Evolutionary conservation across 2,329 filamentous ascomycete genomes (phyloP).

Genomic region (Pseudocercospora pini-densiflorae): DNA sequence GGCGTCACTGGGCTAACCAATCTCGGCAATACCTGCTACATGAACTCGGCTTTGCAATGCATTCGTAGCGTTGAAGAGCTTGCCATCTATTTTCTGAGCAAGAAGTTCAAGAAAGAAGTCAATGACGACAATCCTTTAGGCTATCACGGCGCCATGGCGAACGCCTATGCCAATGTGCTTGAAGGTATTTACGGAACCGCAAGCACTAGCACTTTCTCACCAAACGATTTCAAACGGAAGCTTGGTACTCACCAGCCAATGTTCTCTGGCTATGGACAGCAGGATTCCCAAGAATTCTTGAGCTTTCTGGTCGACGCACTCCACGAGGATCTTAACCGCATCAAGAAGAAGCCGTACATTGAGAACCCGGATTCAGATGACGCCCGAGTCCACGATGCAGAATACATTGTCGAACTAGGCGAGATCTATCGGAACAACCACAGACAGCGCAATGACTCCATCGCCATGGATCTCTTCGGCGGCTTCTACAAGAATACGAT

Average conservation of each 20-base stretch:
- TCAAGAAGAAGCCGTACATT: slow-evolving; percentile 95
- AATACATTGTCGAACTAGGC: slow-evolving; percentile 81
- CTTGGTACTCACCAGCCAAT: slow-evolving; percentile 81
- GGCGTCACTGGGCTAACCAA: slow-evolving; percentile 87
- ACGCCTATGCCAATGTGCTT: slow-evolving; percentile 76
- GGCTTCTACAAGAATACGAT: slow-evolving; percentile 99
- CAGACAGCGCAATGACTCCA: slow-evolving; percentile 88
- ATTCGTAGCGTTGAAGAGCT: slow-evolving; percentile 92
- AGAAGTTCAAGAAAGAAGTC: slow-evolving; percentile 76
- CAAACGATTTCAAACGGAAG: slow-evolving; percentile 78
- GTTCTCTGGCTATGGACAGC: slow-evolving; percentile 93
- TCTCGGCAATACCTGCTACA: slow-evolving; percentile 97
- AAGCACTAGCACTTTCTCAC: slow-evolving; percentile 70
- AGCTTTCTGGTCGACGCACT: slow-evolving; percentile 93
- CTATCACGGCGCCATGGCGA: slow-evolving; percentile 85
- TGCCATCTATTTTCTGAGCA: slow-evolving; percentile 82
- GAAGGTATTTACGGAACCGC: slow-evolving; percentile 76
- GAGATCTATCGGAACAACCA: slow-evolving; percentile 91
- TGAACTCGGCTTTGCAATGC: slow-evolving; percentile 97
- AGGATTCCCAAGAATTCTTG: slow-evolving; percentile 96
- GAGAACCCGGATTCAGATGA: slow-evolving; percentile 98
- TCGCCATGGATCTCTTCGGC: slow-evolving; percentile 93
- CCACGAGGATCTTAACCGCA: slow-evolving; percentile 92
- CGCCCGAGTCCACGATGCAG: slow-evolving; percentile 84
- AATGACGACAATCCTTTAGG: slow-evolving; percentile 86